Conservation (phyloP, 768 basidiomycete genomes). For the Phylloporus sp. region DNA sequence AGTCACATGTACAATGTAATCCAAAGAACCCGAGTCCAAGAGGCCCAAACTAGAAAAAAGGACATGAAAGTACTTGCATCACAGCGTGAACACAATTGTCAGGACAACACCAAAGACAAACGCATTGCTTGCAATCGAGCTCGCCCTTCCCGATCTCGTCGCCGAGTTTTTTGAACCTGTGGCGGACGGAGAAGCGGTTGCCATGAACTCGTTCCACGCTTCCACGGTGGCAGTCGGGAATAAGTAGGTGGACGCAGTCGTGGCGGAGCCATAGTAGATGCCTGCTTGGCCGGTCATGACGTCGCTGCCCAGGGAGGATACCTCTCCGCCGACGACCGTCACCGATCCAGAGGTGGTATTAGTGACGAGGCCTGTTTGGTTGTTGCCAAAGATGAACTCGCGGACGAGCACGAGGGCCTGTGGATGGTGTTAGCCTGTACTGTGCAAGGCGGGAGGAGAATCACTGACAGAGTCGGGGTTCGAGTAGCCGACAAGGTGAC, state of each 20-base stretch:
- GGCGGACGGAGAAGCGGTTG: constrained; percentile 31
- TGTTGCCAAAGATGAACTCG: constrained; percentile 65
- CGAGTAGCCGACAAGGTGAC: constrained; percentile 37
- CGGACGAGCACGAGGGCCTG: constrained; percentile 61
- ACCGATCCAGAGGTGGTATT: constrained; percentile 18
- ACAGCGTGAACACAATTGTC: background rate
- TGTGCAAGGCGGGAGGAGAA: background rate
- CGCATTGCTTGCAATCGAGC: background rate
- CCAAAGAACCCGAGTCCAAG: background rate
- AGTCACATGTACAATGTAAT: background rate
- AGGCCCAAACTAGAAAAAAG: background rate
- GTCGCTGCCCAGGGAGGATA: constrained; percentile 40
- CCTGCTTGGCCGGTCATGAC: constrained; percentile 53
- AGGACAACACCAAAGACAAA: background rate
- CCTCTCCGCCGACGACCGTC: constrained; percentile 49
- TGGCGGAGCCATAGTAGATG: constrained; percentile 51
- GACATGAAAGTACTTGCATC: background rate
- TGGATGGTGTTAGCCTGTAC: background rate
- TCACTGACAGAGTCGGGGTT: constrained; percentile 44
- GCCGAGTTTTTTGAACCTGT: background rate
- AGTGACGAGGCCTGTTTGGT: constrained; percentile 54
- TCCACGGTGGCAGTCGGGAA: constrained; percentile 53
- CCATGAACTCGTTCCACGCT: constrained; percentile 53
- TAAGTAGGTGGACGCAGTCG: constrained; percentile 49
- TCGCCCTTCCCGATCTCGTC: background rate